Conservation (phyloP, 352 stramenopile genomes). For the Phytophthora cactorum region DNA sequence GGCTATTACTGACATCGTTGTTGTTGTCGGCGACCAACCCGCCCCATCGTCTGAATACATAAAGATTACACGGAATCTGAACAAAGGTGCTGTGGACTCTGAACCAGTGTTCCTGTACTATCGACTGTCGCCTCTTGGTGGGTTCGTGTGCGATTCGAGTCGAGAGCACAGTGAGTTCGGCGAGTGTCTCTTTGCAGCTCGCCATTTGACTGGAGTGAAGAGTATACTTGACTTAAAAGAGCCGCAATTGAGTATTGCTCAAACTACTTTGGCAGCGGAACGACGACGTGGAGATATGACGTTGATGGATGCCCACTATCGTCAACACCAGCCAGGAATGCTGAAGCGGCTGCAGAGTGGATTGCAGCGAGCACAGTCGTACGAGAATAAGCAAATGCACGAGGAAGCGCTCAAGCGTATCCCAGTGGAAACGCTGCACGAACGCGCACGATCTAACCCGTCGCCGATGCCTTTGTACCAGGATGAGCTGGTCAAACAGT, state of each 20-base stretch:
- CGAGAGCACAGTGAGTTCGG: conserved; percentile 62
- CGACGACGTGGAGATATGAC: conserved; percentile 37
- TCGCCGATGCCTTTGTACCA: conserved; percentile 55
- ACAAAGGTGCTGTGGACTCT: conserved; percentile 39
- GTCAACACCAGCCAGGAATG: conserved; percentile 58
- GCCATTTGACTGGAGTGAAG: conserved; percentile 35
- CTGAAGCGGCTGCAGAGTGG: conserved; percentile 48
- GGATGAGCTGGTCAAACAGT: conserved; percentile 76
- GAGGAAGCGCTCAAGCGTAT: conserved; percentile 72
- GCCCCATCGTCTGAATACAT: conserved; percentile 43
- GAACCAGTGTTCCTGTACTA: conserved; percentile 67
- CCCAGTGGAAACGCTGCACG: conserved; percentile 65
- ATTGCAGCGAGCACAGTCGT: conserved; percentile 59
- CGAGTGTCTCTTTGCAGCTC: conserved; percentile 70
- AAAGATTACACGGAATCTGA: conserved; percentile 66
- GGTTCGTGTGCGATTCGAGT: conserved; percentile 60
- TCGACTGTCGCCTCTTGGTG: conserved; percentile 52
- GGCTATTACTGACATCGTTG: conserved; percentile 67
- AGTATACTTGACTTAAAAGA: conserved; percentile 38
- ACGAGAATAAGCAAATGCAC: conserved; percentile 74
- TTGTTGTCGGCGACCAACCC: conserved; percentile 45
- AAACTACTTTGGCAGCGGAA: conserved; percentile 15
- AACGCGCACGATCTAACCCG: conserved; percentile 62
- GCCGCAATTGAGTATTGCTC: conserved; percentile 27
- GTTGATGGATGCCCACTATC: conserved; percentile 49